phyloP scores from a whole-genome alignment of 2,329 filamentous ascomycete species.

The Escovopsis sp. region DNA sequence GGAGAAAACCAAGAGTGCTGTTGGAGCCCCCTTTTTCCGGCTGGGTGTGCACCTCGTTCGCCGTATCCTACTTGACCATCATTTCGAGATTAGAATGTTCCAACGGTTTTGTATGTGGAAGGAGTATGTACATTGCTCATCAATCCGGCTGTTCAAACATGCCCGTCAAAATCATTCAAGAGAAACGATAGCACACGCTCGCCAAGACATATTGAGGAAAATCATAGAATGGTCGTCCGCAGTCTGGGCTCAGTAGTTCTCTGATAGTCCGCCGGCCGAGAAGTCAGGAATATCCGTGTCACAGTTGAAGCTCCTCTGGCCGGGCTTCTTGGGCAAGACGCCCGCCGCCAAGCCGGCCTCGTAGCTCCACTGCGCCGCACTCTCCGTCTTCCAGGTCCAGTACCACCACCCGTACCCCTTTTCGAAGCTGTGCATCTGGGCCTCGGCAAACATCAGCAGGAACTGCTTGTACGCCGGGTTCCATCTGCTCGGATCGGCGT shows the following conservation, averaged over 20 bases:
- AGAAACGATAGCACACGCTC: too few relatives aligned
- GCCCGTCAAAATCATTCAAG: too few relatives aligned
- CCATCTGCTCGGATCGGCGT: constrained; percentile 56
- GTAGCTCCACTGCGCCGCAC: constrained; percentile 82
- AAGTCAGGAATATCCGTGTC: constrained; percentile 41
- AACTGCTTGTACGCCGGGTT: constrained; percentile 67
- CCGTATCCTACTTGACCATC: constrained; percentile 4
- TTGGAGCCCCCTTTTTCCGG: too few relatives aligned
- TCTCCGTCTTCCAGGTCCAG: constrained; percentile 95
- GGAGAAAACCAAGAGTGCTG: too few relatives aligned
- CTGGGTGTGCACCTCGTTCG: too few relatives aligned
- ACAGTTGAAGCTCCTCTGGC: constrained; percentile 56
- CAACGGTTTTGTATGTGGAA: too few relatives aligned
- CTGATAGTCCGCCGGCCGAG: constrained; percentile 26
- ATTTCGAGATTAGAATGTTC: constrained; percentile 24
- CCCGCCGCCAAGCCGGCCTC: constrained; percentile 62
- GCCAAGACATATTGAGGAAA: too few relatives aligned
- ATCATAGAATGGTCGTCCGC: too few relatives aligned
- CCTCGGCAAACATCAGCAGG: constrained; percentile 79
- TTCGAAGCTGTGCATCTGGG: constrained; percentile 92
- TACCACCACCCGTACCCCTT: constrained; percentile 97
- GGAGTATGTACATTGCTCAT: too few relatives aligned
- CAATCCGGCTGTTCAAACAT: too few relatives aligned
- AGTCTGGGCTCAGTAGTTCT: constrained; percentile 15
- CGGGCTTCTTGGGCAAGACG: constrained; percentile 64